Base-by-base conservation (phyloP, 2,329 filamentous ascomycete genomes). In the Ascochyta pisi region DNA sequence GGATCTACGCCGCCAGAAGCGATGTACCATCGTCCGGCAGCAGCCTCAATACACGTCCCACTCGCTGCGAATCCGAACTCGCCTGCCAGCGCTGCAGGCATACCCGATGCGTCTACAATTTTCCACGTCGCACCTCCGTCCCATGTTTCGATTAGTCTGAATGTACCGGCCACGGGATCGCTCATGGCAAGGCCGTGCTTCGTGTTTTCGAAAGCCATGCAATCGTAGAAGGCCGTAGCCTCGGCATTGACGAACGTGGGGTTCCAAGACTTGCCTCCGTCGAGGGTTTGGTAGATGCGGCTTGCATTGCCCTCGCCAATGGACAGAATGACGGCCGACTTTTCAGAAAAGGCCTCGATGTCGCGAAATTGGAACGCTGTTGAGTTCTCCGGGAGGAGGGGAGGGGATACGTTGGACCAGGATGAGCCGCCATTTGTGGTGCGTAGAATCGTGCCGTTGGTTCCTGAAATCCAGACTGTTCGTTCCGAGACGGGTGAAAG, bases 111-210 rank as follows among this genome's bases (percentile, higher is more conserved):
- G 34, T 45, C 49, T 19, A 70, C 52, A 26, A 68, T 51, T 2
- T 44, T 38, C 69, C 69, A 72, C 12, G 50, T 61, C 29, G 41
- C 43, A 9, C 69, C 69, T 8, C 62, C 61, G 48, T 70, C 61
- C 58, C 62, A 64, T 0, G 69, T 70, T 33, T 70, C 67, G 5
- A 72, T 57, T 5, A 72, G 39, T n/a, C 68, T 59, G 31, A 72
- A 69, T 41, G 61, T 65, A 3, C 69, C 67, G 41, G 65, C 39
- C 4, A 72, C 69, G 13, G 69, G 69, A 58, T 70, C 69, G 19
- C 68, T 70, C 60, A 70, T 57, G 6, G 68, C 68, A 2, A 72
- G 45, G 2, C 69, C 69, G 35, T 66, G 62, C 38, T 45, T 60
- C 26, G 31, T 35, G 29, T 62, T 60, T 33, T 69, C 68, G 40